phyloP scores from a whole-genome alignment of 176 grass and related monocot species.

The Leersia perrieri region DNA sequence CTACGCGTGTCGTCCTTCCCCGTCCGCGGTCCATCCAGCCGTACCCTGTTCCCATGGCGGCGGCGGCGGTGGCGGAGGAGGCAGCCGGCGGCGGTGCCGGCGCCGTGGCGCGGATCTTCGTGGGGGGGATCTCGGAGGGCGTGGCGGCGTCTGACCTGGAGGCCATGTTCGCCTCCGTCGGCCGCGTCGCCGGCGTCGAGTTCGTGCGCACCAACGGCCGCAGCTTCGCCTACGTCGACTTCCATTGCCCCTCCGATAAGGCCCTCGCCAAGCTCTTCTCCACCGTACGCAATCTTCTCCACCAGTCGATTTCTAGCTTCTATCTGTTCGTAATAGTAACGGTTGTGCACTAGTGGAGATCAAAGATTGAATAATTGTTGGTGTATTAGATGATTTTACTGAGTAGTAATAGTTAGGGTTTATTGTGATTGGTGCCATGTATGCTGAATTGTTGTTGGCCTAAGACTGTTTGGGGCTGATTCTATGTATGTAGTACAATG shows the following conservation, averaged over 20 bases:
- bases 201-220: slow-evolving; percentile 65
- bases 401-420: not conserved
- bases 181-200: slow-evolving; percentile 54
- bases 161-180: slow-evolving; percentile 54
- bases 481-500: slow-evolving; percentile 75
- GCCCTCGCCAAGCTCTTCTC: slow-evolving; percentile 79
- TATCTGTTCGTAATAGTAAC: not conserved
- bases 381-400: not conserved
- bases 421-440: not conserved
- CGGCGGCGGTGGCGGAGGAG: not conserved
- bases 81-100: not conserved
- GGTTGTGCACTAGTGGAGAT: not conserved
- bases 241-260: slow-evolving; percentile 73
- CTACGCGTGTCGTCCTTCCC: too few relatives aligned
- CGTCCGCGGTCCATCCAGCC: too few relatives aligned
- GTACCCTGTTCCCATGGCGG: slow-evolving; percentile 25
- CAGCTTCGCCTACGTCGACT: slow-evolving; percentile 80
- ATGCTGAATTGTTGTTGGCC: not conserved
- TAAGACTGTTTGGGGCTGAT: not conserved
- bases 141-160: slow-evolving; percentile 58
- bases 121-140: slow-evolving; percentile 61
- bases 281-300: slow-evolving; percentile 30
- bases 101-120: slow-evolving; percentile 38
- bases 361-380: not conserved
- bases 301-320: not conserved